Base-by-base conservation (phyloP, 306 rosid genomes). In the Pterocarpus santalinus region DNA sequence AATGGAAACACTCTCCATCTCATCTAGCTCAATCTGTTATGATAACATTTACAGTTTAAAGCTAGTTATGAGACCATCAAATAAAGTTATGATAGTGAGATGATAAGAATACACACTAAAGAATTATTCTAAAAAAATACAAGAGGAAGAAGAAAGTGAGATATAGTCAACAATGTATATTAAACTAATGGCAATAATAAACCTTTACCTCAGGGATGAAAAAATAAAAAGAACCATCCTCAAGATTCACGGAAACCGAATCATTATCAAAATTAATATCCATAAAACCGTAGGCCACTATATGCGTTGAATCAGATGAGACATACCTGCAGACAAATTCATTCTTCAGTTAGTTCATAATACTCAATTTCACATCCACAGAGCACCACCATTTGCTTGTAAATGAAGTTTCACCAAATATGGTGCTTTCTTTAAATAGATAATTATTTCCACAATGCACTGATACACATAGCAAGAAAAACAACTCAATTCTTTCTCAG, bases 161-260 rank as follows among this genome's bases (percentile, higher is more conserved):
- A 22, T 74, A 7, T 30, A n/a, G 30, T 38, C 13, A 65, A 44
- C 32, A 79, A 64, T 8, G 41, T 13, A 62, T 35, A 4, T 30
- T 73, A 55, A 83, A 77, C 55, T 38, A 16, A 81, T 4, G 71
- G 62, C 57, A 43, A 74, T 61, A 35, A 64, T 55, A 73, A 64
- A 67, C 66, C 58, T 81, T 85, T 85, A 95, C 98, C 96, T 93
- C 98, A 63, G 98, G 99, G 81, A 95, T 80, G 83, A 88, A 88
- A 88, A 90, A 87, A 85, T 80, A 88, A 72, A 86, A 89, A 55
- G 88, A 84, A 79, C 88, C 96, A 64, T 88, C 86, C 81, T 86
- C 77, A 49, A 75, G 87, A 62, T 66, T 86, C 80, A 82, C 3
- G 73, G 80, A 75, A 83, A 77, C 76, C 11, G 67, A 80, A 73